Evolutionary conservation across 805 yeast genomes (phyloP), one percentile per base, ranked within the genome.

Genomic region (Candida saitoana): DNA sequence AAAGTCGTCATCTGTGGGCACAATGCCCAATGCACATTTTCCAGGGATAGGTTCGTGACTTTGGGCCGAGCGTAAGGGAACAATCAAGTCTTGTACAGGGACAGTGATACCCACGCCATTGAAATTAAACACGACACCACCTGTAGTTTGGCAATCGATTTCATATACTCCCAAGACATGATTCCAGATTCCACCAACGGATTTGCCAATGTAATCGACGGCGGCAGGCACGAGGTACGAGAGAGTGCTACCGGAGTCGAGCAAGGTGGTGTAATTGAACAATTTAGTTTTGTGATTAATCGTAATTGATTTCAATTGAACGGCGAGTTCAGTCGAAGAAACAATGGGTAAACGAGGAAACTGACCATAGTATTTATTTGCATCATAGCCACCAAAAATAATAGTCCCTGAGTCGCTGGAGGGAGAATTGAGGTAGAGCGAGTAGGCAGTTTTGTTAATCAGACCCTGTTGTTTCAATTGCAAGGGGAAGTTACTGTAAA

Each of bases 1-100:
- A 35, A 17, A 38, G 4, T 39, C 18, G 17, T 39, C 32, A 15
- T 32, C 14, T 11, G 32, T 44, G 14, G 48, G 46, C n/a, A 49
- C 27, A 14, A 58, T 43, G 6, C 55, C 52, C 43, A 57, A 45
- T 42, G 36, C 50, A 43, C 63, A 59, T 16, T 16, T 17, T 36
- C 52, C 17, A 39, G 61, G 54, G 48, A 50, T 15, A n/a, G n/a
- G n/a, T 12, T 12, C n/a, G 81, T 79, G 3, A 72, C 75, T 24
- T 33, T 44, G 38, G 60, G 52, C 43, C 79, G 38, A 29, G 16
- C 36, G 20, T 16, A 39, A 34, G 19, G 40, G 35, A 19, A 40
- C 19, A n/a, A 43, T 18, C 32, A 56, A 36, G 39, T 52, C 54
- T 25, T 38, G 36, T 30, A 34, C 38, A 12, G 53, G 53, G 29